Evolutionary conservation across 805 yeast species (phyloP).

Genomic region (Kuraishia piskuri): DNA sequence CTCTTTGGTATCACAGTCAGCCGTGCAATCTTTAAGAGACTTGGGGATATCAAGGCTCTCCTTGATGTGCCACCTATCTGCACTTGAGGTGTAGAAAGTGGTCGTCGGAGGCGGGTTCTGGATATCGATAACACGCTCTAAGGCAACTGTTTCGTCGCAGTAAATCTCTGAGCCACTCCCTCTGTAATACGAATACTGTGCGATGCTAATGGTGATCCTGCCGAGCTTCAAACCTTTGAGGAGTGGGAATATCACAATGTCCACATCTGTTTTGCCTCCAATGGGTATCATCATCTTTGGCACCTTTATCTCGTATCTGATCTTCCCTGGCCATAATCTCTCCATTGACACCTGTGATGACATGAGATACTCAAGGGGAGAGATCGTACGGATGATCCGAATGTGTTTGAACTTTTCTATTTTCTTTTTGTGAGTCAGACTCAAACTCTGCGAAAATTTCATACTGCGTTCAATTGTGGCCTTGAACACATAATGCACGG

Average conservation of each 20-base stretch:
- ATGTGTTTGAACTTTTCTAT: conserved; percentile 24
- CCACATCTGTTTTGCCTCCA: conserved; percentile 34
- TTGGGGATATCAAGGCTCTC: conserved; percentile 32
- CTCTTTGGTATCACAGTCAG: conserved; percentile 30
- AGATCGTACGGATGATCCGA: conserved; percentile 34
- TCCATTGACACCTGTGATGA: conserved; percentile 36
- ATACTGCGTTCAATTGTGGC: conserved; percentile 26
- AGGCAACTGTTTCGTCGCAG: conserved; percentile 16
- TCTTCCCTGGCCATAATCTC: conserved; percentile 44
- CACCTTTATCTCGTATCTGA: conserved; percentile 38
- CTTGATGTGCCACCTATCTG: conserved; percentile 38
- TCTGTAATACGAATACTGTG: conserved; percentile 19
- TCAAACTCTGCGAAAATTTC: not conserved
- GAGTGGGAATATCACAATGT: conserved; percentile 36
- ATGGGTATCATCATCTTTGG: conserved; percentile 36
- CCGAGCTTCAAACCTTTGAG: conserved; percentile 34
- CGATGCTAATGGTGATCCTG: conserved; percentile 22
- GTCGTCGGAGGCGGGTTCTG: conserved; percentile 25
- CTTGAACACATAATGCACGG: conserved; percentile 32
- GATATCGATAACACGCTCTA: conserved; percentile 19
- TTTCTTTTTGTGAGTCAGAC: not conserved
- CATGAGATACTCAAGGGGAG: conserved; percentile 28
- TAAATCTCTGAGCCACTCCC: conserved; percentile 13
- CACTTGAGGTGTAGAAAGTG: conserved; percentile 19
- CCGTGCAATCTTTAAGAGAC: conserved; percentile 30